phyloP scores from a whole-genome alignment of 352 stramenopile species.

The Globisporangium orthogonon region DNA sequence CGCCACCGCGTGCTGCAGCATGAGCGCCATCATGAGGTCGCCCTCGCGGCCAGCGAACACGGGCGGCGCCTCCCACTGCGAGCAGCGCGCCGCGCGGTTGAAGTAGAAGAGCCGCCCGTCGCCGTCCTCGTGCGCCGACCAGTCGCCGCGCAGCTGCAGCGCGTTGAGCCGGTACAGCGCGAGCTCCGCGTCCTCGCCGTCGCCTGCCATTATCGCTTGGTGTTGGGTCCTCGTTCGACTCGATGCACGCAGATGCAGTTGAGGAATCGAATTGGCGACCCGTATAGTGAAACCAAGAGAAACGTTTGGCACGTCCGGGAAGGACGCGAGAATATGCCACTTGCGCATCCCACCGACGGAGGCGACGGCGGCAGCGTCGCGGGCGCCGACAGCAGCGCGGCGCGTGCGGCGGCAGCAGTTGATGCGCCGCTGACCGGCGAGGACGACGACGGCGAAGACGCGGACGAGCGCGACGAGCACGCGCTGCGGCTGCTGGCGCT shows the following conservation, averaged over 20 bases:
- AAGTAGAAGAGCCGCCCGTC: conserved; percentile 79
- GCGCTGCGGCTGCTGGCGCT: conserved; percentile 33
- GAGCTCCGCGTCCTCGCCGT: conserved; percentile 6
- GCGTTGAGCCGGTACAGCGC: conserved; percentile 37
- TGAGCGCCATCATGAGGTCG: conserved; percentile 82
- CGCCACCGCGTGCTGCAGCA: conserved; percentile 65
- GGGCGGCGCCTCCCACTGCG: conserved; percentile 50
- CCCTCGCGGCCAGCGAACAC: conserved; percentile 46
- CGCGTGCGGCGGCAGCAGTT: background rate
- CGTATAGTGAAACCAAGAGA: too few species aligned
- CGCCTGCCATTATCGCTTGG: background rate
- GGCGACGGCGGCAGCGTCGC: background rate
- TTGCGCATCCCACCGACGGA: background rate
- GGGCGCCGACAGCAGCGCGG: too few species aligned
- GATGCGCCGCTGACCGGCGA: background rate
- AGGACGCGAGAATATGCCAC: too few species aligned
- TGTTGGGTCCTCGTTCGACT: too few species aligned
- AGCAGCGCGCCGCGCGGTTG: conserved; percentile 33
- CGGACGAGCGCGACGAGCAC: conserved; percentile 24
- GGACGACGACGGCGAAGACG: conserved; percentile 11
- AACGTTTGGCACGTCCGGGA: too few species aligned
- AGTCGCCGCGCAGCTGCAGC: conserved; percentile 45
- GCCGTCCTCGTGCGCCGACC: conserved; percentile 71
- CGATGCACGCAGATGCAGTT: too few species aligned
- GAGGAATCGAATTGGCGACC: too few species aligned